phyloP scores from a whole-genome alignment of 306 rosid species.

The Ceratonia siliqua region DNA sequence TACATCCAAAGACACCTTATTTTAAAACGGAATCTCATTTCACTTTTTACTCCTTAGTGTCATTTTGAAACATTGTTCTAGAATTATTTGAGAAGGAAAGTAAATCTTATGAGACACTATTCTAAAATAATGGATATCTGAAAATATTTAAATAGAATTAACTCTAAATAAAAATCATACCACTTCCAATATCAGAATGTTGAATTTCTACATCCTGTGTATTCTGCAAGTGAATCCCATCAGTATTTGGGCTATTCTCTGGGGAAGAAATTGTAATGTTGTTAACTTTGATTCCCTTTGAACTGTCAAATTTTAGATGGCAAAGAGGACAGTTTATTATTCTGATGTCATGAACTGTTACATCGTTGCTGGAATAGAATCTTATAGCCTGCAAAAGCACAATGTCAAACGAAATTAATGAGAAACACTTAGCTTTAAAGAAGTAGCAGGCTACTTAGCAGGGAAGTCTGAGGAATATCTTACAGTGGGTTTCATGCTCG shows the following conservation, averaged over 20 bases:
- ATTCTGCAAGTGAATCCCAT: slow-evolving; percentile 95
- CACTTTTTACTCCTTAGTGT: too few relatives aligned
- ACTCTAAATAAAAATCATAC: too few relatives aligned
- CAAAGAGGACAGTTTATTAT: slow-evolving; percentile 86
- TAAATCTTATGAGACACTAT: too few relatives aligned
- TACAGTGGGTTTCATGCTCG: slow-evolving; percentile 80
- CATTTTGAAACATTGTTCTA: too few relatives aligned
- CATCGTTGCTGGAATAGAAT: slow-evolving; percentile 66
- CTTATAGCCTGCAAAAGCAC: slow-evolving; percentile 68
- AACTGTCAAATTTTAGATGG: slow-evolving; percentile 88
- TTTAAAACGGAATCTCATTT: too few relatives aligned
- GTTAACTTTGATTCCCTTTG: slow-evolving; percentile 55
- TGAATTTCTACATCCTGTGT: slow-evolving; percentile 78
- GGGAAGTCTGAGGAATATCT: slow-evolving; percentile 27
- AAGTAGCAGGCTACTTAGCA: background rate
- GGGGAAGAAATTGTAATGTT: slow-evolving; percentile 83
- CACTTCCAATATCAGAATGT: slow-evolving; percentile 69
- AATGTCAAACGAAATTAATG: slow-evolving; percentile 19
- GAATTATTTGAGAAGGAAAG: too few relatives aligned
- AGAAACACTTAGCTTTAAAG: background rate
- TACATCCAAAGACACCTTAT: too few relatives aligned
- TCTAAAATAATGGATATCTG: too few relatives aligned
- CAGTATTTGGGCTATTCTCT: slow-evolving; percentile 83
- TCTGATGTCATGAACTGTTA: slow-evolving; percentile 63
- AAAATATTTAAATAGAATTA: too few relatives aligned